Percentiles rank a stretch among this genome's conserved stretches.
Evolutionary conservation across 73 alveolate genomes (phyloP).

Genomic region (Paramecium primaurelia): DNA sequence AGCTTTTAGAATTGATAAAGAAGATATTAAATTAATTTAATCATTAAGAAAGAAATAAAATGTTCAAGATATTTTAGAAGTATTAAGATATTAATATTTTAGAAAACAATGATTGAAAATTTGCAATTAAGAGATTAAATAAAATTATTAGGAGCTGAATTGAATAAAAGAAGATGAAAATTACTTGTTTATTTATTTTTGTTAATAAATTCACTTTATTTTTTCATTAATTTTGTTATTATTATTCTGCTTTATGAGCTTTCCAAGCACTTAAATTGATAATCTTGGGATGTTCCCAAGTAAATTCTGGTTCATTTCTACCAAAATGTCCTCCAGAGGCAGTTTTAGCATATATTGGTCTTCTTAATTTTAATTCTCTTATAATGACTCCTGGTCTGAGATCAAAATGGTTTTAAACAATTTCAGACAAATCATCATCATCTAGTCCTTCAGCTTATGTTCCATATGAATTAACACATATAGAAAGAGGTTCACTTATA

Average conservation of each 20-base stretch:
- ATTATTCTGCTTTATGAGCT: neutral
- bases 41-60: neutral
- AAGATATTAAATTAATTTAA: neutral
- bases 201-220: neutral
- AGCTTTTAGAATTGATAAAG: neutral
- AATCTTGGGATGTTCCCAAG: constrained; percentile 76
- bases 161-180: neutral
- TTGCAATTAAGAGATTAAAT: neutral
- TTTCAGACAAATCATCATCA: constrained; percentile 71
- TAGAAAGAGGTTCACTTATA: constrained; percentile 88
- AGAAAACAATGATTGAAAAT: neutral
- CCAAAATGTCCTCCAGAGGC: constrained; percentile 93
- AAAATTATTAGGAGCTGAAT: neutral
- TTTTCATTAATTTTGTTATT: neutral
- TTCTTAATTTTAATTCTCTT: constrained; percentile 72
- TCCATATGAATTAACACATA: constrained; percentile 86
- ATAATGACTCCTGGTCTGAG: constrained; percentile 84
- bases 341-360: constrained; percentile 80
- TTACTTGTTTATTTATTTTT: neutral
- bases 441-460: constrained; percentile 71
- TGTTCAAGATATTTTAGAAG: neutral
- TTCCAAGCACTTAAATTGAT: neutral
- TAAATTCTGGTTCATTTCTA: constrained; percentile 74
- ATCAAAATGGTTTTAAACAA: constrained; percentile 72
- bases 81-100: neutral